These are phyloP conservation scores for Auriscalpium vulgare DNA, from an alignment of 768 basidiomycete species.

Conservation along the genomic window DNA sequence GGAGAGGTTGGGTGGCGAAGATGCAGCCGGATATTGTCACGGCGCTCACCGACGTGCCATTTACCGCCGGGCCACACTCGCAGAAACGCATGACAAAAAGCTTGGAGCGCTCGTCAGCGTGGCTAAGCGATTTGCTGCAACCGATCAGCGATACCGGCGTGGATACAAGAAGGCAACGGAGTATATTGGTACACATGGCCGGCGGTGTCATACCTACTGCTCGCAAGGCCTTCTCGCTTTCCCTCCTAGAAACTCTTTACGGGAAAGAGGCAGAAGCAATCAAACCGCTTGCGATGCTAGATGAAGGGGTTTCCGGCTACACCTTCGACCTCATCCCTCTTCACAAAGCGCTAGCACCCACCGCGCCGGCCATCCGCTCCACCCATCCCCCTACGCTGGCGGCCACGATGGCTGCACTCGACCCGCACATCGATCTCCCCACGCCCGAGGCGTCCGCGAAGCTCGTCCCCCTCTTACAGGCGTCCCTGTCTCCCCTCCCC, in stretches of 20 bases:
- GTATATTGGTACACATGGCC: slow-evolving; percentile 62
- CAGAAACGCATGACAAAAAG: slow-evolving; percentile 75
- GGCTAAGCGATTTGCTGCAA: slow-evolving; percentile 52
- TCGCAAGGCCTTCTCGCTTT: slow-evolving; percentile 53
- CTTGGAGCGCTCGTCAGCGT: slow-evolving; percentile 57
- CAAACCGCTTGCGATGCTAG: slow-evolving; percentile 44
- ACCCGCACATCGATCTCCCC: slow-evolving; percentile 3
- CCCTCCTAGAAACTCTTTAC: slow-evolving; percentile 47
- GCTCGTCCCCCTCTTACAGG: slow-evolving; percentile 38
- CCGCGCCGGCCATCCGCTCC: background rate
- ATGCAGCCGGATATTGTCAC: slow-evolving; percentile 65
- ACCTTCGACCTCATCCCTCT: slow-evolving; percentile 57
- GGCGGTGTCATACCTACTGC: slow-evolving; percentile 52
- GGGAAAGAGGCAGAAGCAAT: slow-evolving; percentile 47
- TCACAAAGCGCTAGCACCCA: slow-evolving; percentile 22
- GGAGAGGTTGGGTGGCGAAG: slow-evolving; percentile 43
- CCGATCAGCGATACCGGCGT: slow-evolving; percentile 12
- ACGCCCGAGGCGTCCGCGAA: background rate
- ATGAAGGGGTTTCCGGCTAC: slow-evolving; percentile 67
- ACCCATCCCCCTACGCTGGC: background rate
- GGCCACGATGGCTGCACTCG: background rate
- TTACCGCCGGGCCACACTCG: slow-evolving; percentile 56
- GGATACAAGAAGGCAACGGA: slow-evolving; percentile 17
- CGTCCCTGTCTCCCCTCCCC: slow-evolving; percentile 53
- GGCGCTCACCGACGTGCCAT: slow-evolving; percentile 64